Evolutionary conservation across 371 early-diverging fungal species (phyloP), one percentile per base, ranked within the genome.

Genomic region (Chytridiales sp.): DNA sequence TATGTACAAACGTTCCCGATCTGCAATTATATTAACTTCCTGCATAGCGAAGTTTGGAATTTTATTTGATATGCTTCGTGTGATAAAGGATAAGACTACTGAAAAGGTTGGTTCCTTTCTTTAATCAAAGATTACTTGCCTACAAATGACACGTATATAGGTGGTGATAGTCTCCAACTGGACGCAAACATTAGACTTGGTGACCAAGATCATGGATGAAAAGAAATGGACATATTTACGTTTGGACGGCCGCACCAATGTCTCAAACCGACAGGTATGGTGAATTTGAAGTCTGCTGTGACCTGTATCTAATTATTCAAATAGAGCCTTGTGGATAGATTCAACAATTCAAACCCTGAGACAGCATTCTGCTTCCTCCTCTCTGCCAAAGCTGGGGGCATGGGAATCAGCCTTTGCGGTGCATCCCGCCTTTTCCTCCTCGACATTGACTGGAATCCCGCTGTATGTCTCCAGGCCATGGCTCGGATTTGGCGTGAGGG

Each of bases 81-180:
- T 1, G 1, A 49, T 55, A 27, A 31, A 46, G 40, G 35, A 34
- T 15, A 47, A 27, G 9, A 59, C 62, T 11, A 22, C 38, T 29
- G 66, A 65, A 40, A 67, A 72, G 67, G 69, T 60, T 22, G 26
- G 35, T 47, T 1, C 22, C n/a, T 19, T 49, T 39, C 19, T 30
- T 4, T 11, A 42, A 24, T 38, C 34, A 24, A 46, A 31, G 42
- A 31, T 58, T 21, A 34, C n/a, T 29, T 41, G 49, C 26, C 43
- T 24, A 50, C 61, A 62, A 54, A 17, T 30, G 9, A 31, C 36
- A 48, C 39, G 47, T 36, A 6, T 39, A 13, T 40, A 84, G 59
- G 83, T 88, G 0, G 86, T 90, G 1, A 62, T 90, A 3, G 87
- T 90, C 31, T 85, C 84, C 40, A 87, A 87, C 59, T 87, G 77